Evolutionary conservation across 2,329 filamentous ascomycete species (phyloP), one percentile per base, ranked within the genome.

Genomic region (Clarireedia homoeocarpa): DNA sequence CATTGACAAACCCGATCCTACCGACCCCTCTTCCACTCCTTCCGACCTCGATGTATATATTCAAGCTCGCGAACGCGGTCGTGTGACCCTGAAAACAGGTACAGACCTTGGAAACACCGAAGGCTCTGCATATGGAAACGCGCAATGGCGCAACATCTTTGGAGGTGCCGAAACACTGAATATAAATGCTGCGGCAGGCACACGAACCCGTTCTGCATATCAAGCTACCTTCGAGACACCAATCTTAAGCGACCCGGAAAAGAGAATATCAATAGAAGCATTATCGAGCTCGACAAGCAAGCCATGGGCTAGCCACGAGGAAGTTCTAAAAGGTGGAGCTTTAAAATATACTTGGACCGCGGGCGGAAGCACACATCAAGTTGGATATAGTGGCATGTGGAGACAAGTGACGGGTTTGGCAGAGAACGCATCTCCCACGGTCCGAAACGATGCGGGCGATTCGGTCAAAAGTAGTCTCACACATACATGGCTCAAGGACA

Each of bases 71-170:
- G 92, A 99, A 72, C 85, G 89, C 62, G 86, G 89, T 34, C 85
- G 88, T 40, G 83, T 97, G 67, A 84, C 91, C 58, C 81, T 97
- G 66, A 95, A 95, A 75, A 96, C 91, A 0, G 94, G 94, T 58
- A 97, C 94, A 7, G 92, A 97, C 69, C 80, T 96, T 47, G 94
- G 94, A 60, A 95, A 95, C 68, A 85, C 89, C 23, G 94, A 99
- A 72, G 94, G 92, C 38, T 95, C 91, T 6, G 92, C 91, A 4
- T 97, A 95, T 69, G 86, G 89, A 62, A 92, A 94, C 63, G 79
- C 91, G 46, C 79, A 92, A 51, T 85, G 91, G 77, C 85, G 94
- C 63, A 99, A 99, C 72, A 80, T 99, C 58, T 89, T 99, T 69
- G 94, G 94, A 51, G 94, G 94, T 40, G 94, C 91, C 24, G 94